phyloP scores from a whole-genome alignment of 441 rosid genomes.

The Biscutella laevigata region DNA sequence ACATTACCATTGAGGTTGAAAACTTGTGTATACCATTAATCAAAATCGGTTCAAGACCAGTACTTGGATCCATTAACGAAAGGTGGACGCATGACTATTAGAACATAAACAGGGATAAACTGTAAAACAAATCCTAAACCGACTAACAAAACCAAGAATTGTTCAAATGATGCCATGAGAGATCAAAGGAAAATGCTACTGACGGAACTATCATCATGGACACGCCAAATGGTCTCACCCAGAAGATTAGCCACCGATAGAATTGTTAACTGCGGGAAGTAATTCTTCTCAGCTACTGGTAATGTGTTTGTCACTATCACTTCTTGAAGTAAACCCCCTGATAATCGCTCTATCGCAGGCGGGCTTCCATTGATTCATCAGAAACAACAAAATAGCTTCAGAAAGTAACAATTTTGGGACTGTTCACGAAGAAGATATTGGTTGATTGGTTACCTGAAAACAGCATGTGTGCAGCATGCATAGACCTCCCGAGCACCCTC shows the following conservation, averaged over 20 bases:
- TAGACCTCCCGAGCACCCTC: conserved; percentile 87
- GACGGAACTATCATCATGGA: conserved; percentile 69
- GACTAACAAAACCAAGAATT: conserved; percentile 3
- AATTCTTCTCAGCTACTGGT: conserved; percentile 57
- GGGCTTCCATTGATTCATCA: conserved; percentile 35
- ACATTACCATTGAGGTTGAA: too few relatives aligned
- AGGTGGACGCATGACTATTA: too few relatives aligned
- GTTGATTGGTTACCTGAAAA: conserved; percentile 71
- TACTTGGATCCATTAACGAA: too few relatives aligned
- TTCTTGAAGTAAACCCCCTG: conserved; percentile 65
- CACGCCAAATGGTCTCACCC: conserved; percentile 78
- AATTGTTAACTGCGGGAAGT: conserved; percentile 63
- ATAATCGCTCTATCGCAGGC: conserved; percentile 62
- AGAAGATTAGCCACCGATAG: conserved; percentile 61
- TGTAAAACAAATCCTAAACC: too few relatives aligned
- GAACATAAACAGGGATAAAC: too few relatives aligned
- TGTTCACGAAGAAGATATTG: too few relatives aligned
- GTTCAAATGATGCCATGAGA: too few relatives aligned
- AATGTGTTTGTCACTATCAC: conserved; percentile 70
- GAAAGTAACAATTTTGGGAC: too few relatives aligned
- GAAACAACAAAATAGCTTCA: neutral
- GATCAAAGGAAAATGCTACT: conserved; percentile 55
- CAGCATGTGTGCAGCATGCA: conserved; percentile 85
- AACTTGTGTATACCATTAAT: too few relatives aligned
- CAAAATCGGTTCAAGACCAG: too few relatives aligned